Conservation (phyloP, 73 alveolate genomes). For the Symbiodinium pilosum region DNA sequence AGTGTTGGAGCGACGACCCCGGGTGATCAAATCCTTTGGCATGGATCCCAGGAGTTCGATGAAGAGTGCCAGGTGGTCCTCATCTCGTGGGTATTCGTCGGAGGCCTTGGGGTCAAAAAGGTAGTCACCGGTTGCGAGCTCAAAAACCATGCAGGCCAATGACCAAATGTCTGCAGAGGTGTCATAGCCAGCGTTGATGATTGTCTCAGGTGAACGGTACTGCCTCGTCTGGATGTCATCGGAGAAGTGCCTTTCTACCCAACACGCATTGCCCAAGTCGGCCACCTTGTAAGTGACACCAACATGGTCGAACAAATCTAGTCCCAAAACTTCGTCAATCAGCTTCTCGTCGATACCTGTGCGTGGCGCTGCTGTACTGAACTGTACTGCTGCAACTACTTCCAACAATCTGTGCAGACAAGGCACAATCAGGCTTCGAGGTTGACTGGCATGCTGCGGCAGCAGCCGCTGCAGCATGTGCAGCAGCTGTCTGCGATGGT, state of each 20-base stretch:
- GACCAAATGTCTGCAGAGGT: constrained; percentile 99
- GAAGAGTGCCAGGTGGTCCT: constrained; percentile 98
- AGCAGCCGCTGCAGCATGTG: not conserved
- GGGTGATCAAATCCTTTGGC: constrained; percentile 96
- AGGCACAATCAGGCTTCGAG: constrained; percentile 48
- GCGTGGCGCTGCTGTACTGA: not conserved
- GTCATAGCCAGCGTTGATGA: constrained; percentile 98
- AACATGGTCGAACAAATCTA: constrained; percentile 76
- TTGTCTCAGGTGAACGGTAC: constrained; percentile 99
- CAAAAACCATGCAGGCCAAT: constrained; percentile 98
- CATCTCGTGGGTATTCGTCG: constrained; percentile 91
- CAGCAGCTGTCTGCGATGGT: constrained; percentile 17
- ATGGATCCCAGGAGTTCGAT: constrained; percentile 97
- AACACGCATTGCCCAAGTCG: constrained; percentile 99
- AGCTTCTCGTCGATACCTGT: constrained; percentile 84
- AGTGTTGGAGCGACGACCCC: constrained; percentile 96
- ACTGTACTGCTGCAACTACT: not conserved
- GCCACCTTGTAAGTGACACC: constrained; percentile 97
- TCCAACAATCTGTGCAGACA: too few relatives aligned
- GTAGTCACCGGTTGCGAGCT: constrained; percentile 99
- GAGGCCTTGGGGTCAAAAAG: constrained; percentile 97
- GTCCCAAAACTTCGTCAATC: constrained; percentile 70
- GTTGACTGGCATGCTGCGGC: not conserved
- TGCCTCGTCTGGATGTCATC: constrained; percentile 98
- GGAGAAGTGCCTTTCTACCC: constrained; percentile 98